These are phyloP conservation scores for Ustilago hordei DNA, from an alignment of 1,284 basidiomycete genomes.

Conservation along the genomic window DNA sequence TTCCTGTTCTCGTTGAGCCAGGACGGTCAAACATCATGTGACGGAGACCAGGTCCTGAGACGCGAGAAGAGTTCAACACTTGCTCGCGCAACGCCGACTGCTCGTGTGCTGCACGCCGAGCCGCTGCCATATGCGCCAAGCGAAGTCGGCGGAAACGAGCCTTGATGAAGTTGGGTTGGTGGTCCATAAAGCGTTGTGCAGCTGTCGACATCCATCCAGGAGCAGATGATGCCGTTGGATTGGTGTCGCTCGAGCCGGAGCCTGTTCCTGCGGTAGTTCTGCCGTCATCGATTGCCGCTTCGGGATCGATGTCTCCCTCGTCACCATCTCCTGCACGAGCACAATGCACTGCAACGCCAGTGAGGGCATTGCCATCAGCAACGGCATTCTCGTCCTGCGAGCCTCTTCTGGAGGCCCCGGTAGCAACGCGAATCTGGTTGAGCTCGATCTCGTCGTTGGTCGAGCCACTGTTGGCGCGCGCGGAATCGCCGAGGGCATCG, in stretches of 20 bases:
- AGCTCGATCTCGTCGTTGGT: constrained; percentile 45
- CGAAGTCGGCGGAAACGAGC: constrained; percentile 58
- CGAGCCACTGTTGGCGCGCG: constrained; percentile 11
- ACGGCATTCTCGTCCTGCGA: constrained; percentile 1
- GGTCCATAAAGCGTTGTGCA: constrained; percentile 46
- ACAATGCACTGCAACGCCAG: constrained; percentile 21
- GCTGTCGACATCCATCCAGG: constrained; percentile 52
- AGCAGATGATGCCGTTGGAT: constrained; percentile 54
- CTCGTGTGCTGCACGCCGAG: constrained; percentile 56
- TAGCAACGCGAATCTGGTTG: constrained; percentile 31
- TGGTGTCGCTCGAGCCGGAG: constrained; percentile 53
- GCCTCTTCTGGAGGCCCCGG: constrained; percentile 6
- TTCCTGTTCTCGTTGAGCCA: constrained; percentile 27
- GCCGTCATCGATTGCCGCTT: constrained; percentile 39
- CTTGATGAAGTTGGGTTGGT: constrained; percentile 61
- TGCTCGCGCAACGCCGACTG: constrained; percentile 60
- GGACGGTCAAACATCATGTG: constrained; percentile 60
- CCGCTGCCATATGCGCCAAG: constrained; percentile 60
- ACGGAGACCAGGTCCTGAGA: constrained; percentile 50
- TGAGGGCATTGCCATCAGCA: constrained; percentile 11
- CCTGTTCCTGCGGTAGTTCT: constrained; percentile 51
- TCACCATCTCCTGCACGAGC: constrained; percentile 1
- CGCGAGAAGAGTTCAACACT: constrained; percentile 52
- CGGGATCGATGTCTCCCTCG: constrained; percentile 17
- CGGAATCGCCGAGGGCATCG: constrained; percentile 9